Base-by-base conservation (phyloP, 2,329 filamentous ascomycete genomes). In the Nemania sp. region DNA sequence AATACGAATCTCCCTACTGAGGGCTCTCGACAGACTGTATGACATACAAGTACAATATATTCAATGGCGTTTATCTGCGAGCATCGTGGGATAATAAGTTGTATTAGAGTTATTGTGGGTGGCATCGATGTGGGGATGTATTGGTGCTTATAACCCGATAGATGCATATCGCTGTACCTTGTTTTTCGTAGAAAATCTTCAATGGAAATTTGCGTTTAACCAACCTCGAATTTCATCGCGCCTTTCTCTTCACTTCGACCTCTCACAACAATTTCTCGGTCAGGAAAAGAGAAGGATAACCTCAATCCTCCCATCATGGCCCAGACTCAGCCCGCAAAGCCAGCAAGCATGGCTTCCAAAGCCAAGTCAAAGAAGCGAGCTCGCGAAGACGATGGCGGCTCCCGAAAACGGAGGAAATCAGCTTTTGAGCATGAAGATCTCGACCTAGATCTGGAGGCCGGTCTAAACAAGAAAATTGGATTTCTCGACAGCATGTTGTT, bases 401-500 rank as follows among this genome's bases (percentile, higher is more conserved):
- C 65, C 11, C 82, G 79, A 68, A 85, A 86, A 73, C 85, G 85
- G 82, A 91, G 88, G 80, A 85, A 84, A 68, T 83, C 83, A 75
- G 84, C 87, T 76, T 81, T 82, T 62, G 83, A 86, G 67, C 73
- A 83, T 49, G 85, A 88, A 49, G 87, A 90, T 55, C 84, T 83
- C 26, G 81, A 86, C 29, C 79, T 90, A 66, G 89, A 93, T 77
- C 85, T 89, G 51, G 89, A 93, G 74, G 87, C 90, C 38, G 90
- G 91, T 6, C 83, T 98, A 72, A 97, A 98, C 81, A 89, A 88
- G 71, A 88, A 92, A 3, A 92, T 98, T 77, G 88, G 89, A 52
- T 88, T 89, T 68, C 94, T 98, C 90, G 93, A 97, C 79, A 90
- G 89, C 68, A 88, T 90, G 72, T 85, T 98, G 49, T 83, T 98